Evolutionary conservation across 2,329 filamentous ascomycete species (phyloP), one percentile per base, ranked within the genome.

Genomic region (Fusarium sp.): DNA sequence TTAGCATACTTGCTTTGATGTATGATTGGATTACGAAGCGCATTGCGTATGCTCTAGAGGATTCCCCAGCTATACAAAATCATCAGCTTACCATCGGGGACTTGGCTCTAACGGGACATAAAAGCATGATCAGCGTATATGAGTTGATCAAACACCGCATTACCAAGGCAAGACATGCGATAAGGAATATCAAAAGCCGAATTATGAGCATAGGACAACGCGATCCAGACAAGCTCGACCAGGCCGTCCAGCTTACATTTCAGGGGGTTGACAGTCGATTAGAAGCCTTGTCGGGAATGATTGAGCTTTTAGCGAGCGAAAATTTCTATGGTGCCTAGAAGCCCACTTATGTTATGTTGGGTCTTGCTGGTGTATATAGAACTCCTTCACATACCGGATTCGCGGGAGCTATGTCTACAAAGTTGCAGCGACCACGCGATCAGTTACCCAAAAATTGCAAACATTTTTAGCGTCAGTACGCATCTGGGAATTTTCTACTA

Each of bases 1-100:
- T 37, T 37, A 18, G 50, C 50, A 52, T 40, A 16, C 50, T 52
- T 52, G 50, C 50, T 37, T 52, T 52, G 50, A 52, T 40, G 36
- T 52, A 52, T 52, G 50, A 52, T 52, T 52, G 50, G 50, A 52
- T 52, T 52, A 40, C 50, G 34, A 52, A 52, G n/a, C 36, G 34
- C 7, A 52, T 52, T 52, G 50, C 50, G 34, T 52, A 27, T 18
- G 50, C 50, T 7, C 50, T 52, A 28, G 50, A 52, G 7, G 28
- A 52, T 40, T 37, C 50, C 8, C 34, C 36, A 40, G 50, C 50
- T 52, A 52, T 40, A 30, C 50, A 52, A 37, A 52, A 52, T 52
- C 50, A 52, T 52, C 50, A 52, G 37, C 50, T 52, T 30, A 52
- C 39, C 50, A 52, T 52, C 36, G 50, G 50, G 34, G 15, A 40